Evolutionary conservation across 306 rosid genomes (phyloP).

Genomic region (Lablab purpureus): DNA sequence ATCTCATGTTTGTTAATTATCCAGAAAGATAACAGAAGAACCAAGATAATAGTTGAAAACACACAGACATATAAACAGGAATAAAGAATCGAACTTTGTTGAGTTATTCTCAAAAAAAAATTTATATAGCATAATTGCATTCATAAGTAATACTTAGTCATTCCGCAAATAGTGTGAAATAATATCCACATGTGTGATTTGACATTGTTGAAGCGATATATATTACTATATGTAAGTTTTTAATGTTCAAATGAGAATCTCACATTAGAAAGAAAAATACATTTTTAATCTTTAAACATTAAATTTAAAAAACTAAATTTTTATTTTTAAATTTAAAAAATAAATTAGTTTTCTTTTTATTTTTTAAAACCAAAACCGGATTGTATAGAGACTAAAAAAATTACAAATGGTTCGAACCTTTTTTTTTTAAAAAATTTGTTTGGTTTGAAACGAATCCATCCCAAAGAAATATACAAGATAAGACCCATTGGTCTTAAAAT

Average conservation of each 20-base stretch:
- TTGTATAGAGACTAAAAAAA: background rate
- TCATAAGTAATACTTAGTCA: too few relatives aligned
- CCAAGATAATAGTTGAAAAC: background rate
- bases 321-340: too few relatives aligned
- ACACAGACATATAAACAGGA: slow-evolving; percentile 13
- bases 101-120: background rate
- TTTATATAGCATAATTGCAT: background rate
- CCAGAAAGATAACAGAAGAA: background rate
- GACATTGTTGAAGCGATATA: background rate
- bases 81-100: background rate
- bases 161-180: background rate
- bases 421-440: too few relatives aligned
- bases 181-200: background rate
- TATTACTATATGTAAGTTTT: background rate
- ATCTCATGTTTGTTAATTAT: slow-evolving; percentile 1
- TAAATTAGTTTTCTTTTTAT: too few relatives aligned
- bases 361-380: too few relatives aligned
- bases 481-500: too few relatives aligned
- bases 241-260: too few relatives aligned
- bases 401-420: background rate
- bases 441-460: background rate
- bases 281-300: too few relatives aligned
- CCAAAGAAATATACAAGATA: too few relatives aligned
- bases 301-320: too few relatives aligned
- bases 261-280: too few relatives aligned